Conservation (phyloP, 805 yeast genomes). For the Dipodascus albidus region DNA sequence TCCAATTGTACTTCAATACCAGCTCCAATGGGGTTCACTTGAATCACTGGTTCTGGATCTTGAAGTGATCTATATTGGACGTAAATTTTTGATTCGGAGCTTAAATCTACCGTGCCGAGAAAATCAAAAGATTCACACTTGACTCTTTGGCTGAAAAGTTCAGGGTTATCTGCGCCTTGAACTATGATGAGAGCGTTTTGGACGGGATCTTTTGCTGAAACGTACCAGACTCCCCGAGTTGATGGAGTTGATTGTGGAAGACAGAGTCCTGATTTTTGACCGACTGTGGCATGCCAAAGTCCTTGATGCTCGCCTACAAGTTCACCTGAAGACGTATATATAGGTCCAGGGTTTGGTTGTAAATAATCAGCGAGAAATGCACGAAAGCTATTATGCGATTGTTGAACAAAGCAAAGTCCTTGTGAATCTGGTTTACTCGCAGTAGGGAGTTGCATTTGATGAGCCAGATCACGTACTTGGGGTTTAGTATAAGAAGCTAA, state of each 20-base stretch:
- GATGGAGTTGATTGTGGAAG: constrained; percentile 84
- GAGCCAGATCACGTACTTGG: constrained; percentile 59
- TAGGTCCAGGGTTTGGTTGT: constrained; percentile 61
- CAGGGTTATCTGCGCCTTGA: constrained; percentile 48
- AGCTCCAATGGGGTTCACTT: constrained; percentile 9
- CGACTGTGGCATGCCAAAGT: constrained; percentile 90
- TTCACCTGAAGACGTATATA: constrained; percentile 63
- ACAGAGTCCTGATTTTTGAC: constrained; percentile 68
- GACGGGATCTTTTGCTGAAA: constrained; percentile 52
- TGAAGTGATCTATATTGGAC: constrained; percentile 72
- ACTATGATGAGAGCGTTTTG: constrained; percentile 74
- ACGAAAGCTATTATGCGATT: constrained; percentile 48
- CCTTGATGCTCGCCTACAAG: constrained; percentile 80
- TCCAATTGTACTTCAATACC: constrained; percentile 30
- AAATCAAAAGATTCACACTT: constrained; percentile 39
- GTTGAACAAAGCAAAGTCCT: constrained; percentile 85
- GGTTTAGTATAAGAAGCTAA: constrained; percentile 71
- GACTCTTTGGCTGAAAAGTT: constrained; percentile 38
- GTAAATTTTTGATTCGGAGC: constrained; percentile 5
- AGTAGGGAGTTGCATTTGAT: constrained; percentile 38
- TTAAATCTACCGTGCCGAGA: constrained; percentile 24
- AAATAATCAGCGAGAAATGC: constrained; percentile 68
- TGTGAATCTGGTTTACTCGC: constrained; percentile 87
- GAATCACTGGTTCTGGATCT: constrained; percentile 33
- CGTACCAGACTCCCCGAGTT: constrained; percentile 76